Conservation (phyloP, 2,329 filamentous ascomycete genomes). For the Aspergillus sp. region DNA sequence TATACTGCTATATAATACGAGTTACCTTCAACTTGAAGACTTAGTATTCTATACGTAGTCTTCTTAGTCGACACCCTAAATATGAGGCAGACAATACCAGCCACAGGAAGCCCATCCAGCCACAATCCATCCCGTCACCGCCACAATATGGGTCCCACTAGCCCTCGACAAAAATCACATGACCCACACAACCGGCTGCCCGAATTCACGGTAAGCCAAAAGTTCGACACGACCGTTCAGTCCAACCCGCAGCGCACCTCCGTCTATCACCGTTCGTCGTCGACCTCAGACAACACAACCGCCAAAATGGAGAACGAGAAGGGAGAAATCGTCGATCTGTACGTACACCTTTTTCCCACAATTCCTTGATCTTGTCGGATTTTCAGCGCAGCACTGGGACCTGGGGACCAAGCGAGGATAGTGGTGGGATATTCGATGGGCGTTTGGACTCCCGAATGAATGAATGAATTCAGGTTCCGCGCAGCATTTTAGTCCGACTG, state of each 20-base stretch:
- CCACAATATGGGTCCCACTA: constrained; percentile 20
- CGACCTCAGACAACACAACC: constrained; percentile 40
- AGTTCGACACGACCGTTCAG: constrained; percentile 25
- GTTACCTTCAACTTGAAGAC: too few relatives aligned
- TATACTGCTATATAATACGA: neutral
- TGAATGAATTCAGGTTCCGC: neutral
- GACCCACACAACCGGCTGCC: constrained; percentile 41
- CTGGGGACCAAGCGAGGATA: neutral
- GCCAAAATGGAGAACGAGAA: constrained; percentile 99
- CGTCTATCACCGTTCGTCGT: constrained; percentile 26
- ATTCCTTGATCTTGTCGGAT: constrained; percentile 1
- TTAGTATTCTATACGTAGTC: too few relatives aligned
- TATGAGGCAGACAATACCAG: neutral
- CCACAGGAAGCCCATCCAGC: neutral
- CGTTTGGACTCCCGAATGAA: neutral
- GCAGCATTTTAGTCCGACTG: neutral
- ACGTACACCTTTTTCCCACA: constrained; percentile 46
- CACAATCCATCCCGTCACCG: neutral
- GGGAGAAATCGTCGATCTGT: constrained; percentile 99
- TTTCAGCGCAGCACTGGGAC: neutral
- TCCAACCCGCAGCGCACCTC: constrained; percentile 31
- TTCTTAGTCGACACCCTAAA: neutral
- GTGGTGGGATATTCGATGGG: neutral
- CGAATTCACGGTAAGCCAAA: constrained; percentile 26
- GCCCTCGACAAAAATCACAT: constrained; percentile 44